Conservation (phyloP, 768 basidiomycete genomes). For the Xerocomus spinulosus region DNA sequence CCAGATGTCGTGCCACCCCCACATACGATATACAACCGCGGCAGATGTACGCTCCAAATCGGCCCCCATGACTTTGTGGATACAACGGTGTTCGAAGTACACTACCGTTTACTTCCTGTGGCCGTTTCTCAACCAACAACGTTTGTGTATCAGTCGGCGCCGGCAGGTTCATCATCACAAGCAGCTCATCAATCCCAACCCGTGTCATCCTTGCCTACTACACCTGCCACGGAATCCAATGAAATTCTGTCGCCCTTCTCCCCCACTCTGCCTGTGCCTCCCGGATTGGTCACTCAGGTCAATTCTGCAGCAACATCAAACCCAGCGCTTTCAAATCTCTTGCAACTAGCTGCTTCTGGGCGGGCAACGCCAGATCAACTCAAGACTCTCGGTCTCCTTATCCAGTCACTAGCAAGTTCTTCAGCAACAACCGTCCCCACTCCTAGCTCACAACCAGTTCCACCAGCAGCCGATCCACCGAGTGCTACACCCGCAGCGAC, state of each 20-base stretch:
- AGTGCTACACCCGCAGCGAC: slow-evolving; percentile 10
- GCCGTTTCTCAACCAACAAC: slow-evolving; percentile 20
- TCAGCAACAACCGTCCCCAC: slow-evolving; percentile 2
- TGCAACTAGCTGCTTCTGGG: slow-evolving; percentile 61
- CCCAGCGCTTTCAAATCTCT: slow-evolving; percentile 61
- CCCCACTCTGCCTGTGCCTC: slow-evolving; percentile 47
- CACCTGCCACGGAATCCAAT: slow-evolving; percentile 30
- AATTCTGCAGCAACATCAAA: slow-evolving; percentile 62
- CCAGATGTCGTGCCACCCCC: slow-evolving; percentile 53
- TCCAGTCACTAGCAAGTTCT: slow-evolving; percentile 55
- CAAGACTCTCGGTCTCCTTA: slow-evolving; percentile 65
- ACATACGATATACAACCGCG: slow-evolving; percentile 60
- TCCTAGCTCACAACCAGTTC: slow-evolving; percentile 5
- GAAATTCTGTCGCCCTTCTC: slow-evolving; percentile 44
- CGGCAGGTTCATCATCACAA: slow-evolving; percentile 27
- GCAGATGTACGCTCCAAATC: slow-evolving; percentile 65
- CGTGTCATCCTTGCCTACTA: slow-evolving; percentile 14
- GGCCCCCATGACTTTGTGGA: slow-evolving; percentile 71
- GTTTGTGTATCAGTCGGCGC: slow-evolving; percentile 26
- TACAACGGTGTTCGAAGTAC: slow-evolving; percentile 68
- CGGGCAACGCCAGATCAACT: slow-evolving; percentile 60
- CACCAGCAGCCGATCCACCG: slow-evolving; percentile 5
- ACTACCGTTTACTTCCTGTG: slow-evolving; percentile 47
- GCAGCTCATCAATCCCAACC: slow-evolving; percentile 24
- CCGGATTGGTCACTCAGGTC: slow-evolving; percentile 57